Evolutionary conservation across 768 basidiomycete species (phyloP), one percentile per base, ranked within the genome.

Genomic region (Auriculariales sp.): DNA sequence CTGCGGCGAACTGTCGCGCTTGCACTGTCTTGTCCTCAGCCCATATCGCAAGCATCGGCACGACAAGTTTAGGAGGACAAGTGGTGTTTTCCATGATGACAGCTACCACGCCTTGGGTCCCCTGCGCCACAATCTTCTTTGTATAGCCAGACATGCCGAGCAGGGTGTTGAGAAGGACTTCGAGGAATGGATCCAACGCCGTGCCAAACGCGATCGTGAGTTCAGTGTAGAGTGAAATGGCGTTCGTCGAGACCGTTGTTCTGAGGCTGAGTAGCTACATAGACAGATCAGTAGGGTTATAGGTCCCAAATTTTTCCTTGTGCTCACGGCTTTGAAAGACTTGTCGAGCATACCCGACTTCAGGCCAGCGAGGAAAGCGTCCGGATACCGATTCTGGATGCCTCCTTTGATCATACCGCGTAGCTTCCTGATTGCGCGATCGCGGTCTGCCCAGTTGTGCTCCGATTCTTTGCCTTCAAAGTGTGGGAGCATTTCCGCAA

Each of bases 381-480:
- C 89, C 3, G 71, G 62, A 61, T 80, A 91, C 50, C 84, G 76
- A 28, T 69, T 62, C 61, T 87, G 80, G 2, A 84, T 83, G 32
- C 86, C 87, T 25, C 90, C 90, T 59, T 81, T 83, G 50, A 97
- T 66, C 86, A 95, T 90, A 15, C 92, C 87, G 36, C 92, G 77
- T 6, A 97, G 83, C 15, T 79, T 74, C 35, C 77, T 70, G 53
- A 93, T 72, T 9, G 83, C 73, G 55, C 73, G 74, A 54, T 99
- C 94, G 52, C 94, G 75, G 27, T 71, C 68, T 35, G 76, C 71
- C 94, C 94, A 99, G 57, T 99, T 99, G 54, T 93, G 88, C 61
- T 99, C 94, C 1, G 86, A 85, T 67, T 99, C 94, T 66, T 78
- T 94, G n/a, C 94, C 95, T 83, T 89, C 87, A 58, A 95, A 98